Evolutionary conservation across 441 rosid species (phyloP), one percentile per base, ranked within the genome.

Genomic region (Viola pubescens): DNA sequence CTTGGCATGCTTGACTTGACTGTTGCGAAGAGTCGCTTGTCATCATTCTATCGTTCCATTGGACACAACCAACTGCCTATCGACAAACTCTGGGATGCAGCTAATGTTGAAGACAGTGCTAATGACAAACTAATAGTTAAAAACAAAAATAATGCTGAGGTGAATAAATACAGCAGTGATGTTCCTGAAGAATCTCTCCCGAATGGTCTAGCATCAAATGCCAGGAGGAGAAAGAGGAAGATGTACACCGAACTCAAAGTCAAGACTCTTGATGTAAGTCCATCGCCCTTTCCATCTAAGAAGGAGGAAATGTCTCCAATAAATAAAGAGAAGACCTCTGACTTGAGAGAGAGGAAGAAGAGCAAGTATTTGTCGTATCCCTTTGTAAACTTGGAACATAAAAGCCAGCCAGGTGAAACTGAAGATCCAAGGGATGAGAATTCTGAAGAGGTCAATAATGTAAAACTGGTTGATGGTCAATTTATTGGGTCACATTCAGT

Each of bases 361-460:
- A 87, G 94, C 75, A 87, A 69, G 79, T 87, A 82, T 61, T 71
- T 86, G 66, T 79, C 83, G 6, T 83, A 78, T 75, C 94, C 94
- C 38, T 86, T 73, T 64, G 73, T 86, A 37, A 76, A 77, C 63
- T 70, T 59, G 78, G 86, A 53, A 54, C 56, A 58, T 9, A 81
- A 71, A 57, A 61, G 60, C 64, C 19, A 41, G 9, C 66, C 56
- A 39, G 37, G 26, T 64, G 78, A 68, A 61, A 60, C 58, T 4
- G 80, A 72, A 62, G 78, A 68, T 40, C 37, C 46, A 19, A 58
- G 48, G 45, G 47, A 42, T 42, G 52, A 5, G 44, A 68, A 43
- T 46, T 57, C 67, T 60, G 60, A 19, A 59, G 80, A 71, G 13
- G 58, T 34, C 7, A 68, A 53, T 5, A 48, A 11, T 58, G 68